Percentiles rank a stretch among this genome's conserved stretches.
phyloP scores from a whole-genome alignment of 768 basidiomycete genomes.

The Suillus brevipes region DNA sequence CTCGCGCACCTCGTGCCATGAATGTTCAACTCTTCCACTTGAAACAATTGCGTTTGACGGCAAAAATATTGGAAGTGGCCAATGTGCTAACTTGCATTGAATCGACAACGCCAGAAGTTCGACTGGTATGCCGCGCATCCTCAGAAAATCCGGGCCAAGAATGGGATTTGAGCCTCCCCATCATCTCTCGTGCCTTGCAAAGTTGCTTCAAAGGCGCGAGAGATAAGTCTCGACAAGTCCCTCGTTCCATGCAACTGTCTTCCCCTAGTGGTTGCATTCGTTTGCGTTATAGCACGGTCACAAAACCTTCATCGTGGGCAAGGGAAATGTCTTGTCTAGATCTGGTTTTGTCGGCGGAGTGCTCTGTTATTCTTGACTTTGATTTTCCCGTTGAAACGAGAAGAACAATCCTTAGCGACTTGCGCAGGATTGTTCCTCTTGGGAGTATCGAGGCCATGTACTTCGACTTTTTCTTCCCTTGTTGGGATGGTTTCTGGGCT shows the following conservation, averaged over 20 bases:
- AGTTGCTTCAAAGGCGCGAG: background rate
- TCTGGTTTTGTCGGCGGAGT: background rate
- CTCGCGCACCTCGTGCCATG: background rate
- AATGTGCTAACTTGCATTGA: background rate
- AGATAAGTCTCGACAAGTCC: background rate
- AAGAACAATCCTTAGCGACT: background rate
- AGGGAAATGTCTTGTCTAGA: background rate
- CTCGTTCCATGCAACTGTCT: background rate
- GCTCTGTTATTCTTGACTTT: background rate
- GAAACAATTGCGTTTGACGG: background rate
- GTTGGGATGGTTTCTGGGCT: background rate
- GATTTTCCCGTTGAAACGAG: too few species aligned
- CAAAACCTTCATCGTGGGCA: background rate
- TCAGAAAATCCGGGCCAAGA: background rate
- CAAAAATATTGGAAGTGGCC: background rate
- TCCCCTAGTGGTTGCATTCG: background rate
- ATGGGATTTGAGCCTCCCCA: background rate
- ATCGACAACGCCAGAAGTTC: background rate
- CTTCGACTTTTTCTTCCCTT: background rate
- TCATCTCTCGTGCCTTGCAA: background rate
- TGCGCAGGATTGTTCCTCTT: background rate
- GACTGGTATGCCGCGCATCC: background rate
- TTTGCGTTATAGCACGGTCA: background rate
- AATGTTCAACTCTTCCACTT: constrained; percentile 3
- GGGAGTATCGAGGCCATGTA: background rate